These are phyloP conservation scores for Orbilia blumenaviensis DNA, from an alignment of 2,329 filamentous ascomycete species.

Conservation along the genomic window DNA sequence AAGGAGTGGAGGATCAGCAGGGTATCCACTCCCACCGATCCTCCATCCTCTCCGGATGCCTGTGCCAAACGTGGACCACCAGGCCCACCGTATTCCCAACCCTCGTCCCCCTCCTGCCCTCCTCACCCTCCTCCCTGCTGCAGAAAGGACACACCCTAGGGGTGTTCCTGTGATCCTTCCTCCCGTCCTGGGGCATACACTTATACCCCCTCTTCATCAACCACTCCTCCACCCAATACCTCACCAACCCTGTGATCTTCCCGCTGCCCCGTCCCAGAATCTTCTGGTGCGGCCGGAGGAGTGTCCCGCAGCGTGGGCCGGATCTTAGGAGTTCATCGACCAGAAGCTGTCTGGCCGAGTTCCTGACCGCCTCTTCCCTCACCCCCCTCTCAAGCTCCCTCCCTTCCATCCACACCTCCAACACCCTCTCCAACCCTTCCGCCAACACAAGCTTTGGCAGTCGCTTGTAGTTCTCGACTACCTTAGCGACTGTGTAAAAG, in stretches of 20 bases:
- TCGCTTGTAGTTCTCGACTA: not conserved
- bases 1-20: no score
- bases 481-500: no score
- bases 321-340: no score
- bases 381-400: no score
- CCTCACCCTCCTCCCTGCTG: not conserved
- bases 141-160: conserved; percentile 40
- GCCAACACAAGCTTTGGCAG: conserved; percentile 19
- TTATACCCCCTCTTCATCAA: conserved; percentile 16
- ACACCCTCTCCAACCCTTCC: conserved; percentile 26
- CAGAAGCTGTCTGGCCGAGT: no score
- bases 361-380: no score
- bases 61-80: conserved; percentile 33
- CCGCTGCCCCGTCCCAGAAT: not conserved
- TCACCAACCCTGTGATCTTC: not conserved
- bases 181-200: not conserved
- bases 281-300: no score
- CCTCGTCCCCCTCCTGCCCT: not conserved
- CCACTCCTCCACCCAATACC: conserved; percentile 46
- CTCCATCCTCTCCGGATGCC: conserved; percentile 24
- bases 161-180: conserved; percentile 20
- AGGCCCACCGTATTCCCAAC: conserved; percentile 1
- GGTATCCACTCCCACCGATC: conserved; percentile 29
- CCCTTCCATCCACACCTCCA: conserved; percentile 18
- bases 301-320: no score